These are phyloP conservation scores for Solanum rostratum DNA, from an alignment of 257 asterid species.

Conservation along the genomic window DNA sequence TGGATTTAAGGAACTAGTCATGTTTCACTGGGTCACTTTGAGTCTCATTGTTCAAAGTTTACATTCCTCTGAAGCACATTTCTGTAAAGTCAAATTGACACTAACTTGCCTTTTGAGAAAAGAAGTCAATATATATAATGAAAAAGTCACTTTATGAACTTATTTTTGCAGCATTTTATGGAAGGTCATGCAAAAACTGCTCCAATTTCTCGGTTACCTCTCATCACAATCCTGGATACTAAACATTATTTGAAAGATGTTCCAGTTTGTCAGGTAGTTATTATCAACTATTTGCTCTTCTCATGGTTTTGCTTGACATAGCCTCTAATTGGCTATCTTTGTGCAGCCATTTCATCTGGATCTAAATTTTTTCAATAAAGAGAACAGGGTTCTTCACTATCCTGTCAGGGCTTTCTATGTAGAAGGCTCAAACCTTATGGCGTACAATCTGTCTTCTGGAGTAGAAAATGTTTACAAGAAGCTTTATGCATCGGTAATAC, in stretches of 20 bases:
- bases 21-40: background rate
- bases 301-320: constrained; percentile 3
- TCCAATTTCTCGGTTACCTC: constrained; percentile 94
- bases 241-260: constrained; percentile 61
- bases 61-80: background rate
- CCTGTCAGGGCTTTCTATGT: constrained; percentile 90
- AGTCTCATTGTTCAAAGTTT: background rate
- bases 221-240: constrained; percentile 63
- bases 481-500: constrained; percentile 73
- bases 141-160: background rate
- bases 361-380: constrained; percentile 82
- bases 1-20: background rate
- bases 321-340: constrained; percentile 16
- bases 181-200: constrained; percentile 97
- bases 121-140: background rate
- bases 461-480: constrained; percentile 80
- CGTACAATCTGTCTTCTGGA: constrained; percentile 88
- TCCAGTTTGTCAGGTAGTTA: constrained; percentile 84
- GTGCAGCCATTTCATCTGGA: constrained; percentile 95
- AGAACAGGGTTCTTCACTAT: constrained; percentile 86
- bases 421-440: constrained; percentile 91
- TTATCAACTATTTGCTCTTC: background rate
- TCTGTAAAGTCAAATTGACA: background rate
- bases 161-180: constrained; percentile 82
- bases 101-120: background rate